These are phyloP conservation scores for Phlebiopsis flavidoalba DNA, from an alignment of 768 basidiomycete genomes.

Conservation along the genomic window DNA sequence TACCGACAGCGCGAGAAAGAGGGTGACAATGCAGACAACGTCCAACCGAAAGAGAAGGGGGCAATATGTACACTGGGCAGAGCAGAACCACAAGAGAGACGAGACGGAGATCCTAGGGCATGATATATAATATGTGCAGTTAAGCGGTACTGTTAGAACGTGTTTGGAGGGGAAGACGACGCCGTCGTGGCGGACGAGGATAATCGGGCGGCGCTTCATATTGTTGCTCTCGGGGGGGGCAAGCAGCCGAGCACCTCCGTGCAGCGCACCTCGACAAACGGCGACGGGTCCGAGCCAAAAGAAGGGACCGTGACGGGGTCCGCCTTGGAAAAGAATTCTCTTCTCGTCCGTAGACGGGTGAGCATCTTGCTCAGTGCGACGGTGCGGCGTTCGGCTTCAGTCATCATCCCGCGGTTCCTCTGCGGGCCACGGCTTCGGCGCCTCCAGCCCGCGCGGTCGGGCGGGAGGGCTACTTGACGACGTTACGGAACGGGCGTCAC, in stretches of 20 bases:
- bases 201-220: conserved; percentile 69
- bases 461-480: conserved; percentile 89
- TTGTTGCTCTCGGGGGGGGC: conserved; percentile 61
- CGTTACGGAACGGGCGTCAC: conserved; percentile 82
- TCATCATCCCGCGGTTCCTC: conserved; percentile 56
- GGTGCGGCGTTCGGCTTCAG: conserved; percentile 74
- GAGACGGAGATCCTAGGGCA: conserved; percentile 10
- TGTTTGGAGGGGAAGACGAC: conserved; percentile 82
- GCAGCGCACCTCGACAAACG: conserved; percentile 85
- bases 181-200: conserved; percentile 80
- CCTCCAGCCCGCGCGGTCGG: conserved; percentile 79
- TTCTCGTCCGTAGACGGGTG: conserved; percentile 64
- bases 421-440: conserved; percentile 61
- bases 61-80: background rate
- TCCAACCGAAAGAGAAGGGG: conserved; percentile 1
- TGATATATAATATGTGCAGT: conserved; percentile 17
- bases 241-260: conserved; percentile 80
- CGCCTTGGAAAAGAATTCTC: conserved; percentile 83
- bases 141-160: conserved; percentile 82
- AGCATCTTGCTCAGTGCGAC: conserved; percentile 76
- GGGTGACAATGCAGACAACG: conserved; percentile 5
- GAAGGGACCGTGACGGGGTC: conserved; percentile 75
- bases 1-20: conserved; percentile 3
- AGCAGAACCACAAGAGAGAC: conserved; percentile 10
- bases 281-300: conserved; percentile 81